phyloP scores from a whole-genome alignment of 2,329 filamentous ascomycete genomes.

The Sclerotinia trifoliorum region DNA sequence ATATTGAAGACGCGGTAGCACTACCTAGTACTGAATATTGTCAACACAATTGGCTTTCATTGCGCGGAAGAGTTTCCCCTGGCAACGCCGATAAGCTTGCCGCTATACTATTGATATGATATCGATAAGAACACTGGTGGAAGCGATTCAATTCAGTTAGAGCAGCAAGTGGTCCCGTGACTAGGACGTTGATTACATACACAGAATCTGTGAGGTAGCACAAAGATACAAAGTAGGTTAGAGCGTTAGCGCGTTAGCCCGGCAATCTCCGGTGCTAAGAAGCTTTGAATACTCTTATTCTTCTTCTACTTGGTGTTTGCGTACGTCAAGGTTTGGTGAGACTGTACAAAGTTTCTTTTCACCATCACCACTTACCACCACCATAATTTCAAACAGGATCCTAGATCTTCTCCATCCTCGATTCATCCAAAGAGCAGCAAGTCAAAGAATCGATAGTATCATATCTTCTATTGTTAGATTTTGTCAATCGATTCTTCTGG shows the following conservation, averaged over 20 bases:
- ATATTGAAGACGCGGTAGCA: slow-evolving; percentile 10
- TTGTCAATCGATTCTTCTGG: slow-evolving; percentile 5
- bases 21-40: not conserved
- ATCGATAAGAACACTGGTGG: not conserved
- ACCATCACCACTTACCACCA: not conserved
- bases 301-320: not conserved
- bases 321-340: not conserved
- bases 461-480: slow-evolving; percentile 4
- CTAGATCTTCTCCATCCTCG: not conserved
- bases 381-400: not conserved
- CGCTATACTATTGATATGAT: not conserved
- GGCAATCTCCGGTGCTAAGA: slow-evolving; percentile 3
- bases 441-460: slow-evolving; percentile 19
- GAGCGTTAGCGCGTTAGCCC: too few relatives aligned
- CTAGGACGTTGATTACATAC: too few relatives aligned
- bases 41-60: slow-evolving; percentile 19
- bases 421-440: not conserved
- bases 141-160: not conserved
- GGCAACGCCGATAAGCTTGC: slow-evolving; percentile 9
- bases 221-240: too few relatives aligned
- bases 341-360: slow-evolving; percentile 8
- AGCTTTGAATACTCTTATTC: not conserved
- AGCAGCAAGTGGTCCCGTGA: not conserved
- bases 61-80: slow-evolving; percentile 18
- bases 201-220: too few relatives aligned